Conservation (phyloP, 1,139 yeast genomes). For the Candida tropicalis region DNA sequence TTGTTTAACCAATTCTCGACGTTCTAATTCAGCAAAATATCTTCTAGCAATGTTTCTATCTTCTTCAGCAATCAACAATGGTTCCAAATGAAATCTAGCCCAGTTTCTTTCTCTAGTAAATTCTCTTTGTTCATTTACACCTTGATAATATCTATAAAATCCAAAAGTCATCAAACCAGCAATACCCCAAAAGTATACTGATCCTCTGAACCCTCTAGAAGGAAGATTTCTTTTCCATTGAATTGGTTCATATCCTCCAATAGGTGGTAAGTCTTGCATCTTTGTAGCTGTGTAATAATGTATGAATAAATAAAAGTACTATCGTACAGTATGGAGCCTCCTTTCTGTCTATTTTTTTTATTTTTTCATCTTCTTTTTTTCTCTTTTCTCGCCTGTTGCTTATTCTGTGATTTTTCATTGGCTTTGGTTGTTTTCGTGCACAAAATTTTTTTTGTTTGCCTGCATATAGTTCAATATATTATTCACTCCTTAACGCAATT, state of each 20-base stretch:
- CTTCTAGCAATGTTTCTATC: slow-evolving; percentile 82
- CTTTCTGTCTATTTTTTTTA: slow-evolving; percentile 2
- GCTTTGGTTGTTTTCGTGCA: not conserved
- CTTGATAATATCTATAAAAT: slow-evolving; percentile 65
- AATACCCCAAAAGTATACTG: slow-evolving; percentile 66
- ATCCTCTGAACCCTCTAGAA: slow-evolving; percentile 80
- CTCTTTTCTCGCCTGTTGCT: not conserved
- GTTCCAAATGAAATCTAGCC: slow-evolving; percentile 75
- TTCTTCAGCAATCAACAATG: slow-evolving; percentile 78
- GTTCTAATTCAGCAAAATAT: slow-evolving; percentile 62
- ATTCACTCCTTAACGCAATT: too few relatives aligned
- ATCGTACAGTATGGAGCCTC: not conserved
- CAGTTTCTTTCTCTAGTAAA: slow-evolving; percentile 74
- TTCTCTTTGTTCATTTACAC: slow-evolving; percentile 78
- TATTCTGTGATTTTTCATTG: slow-evolving; percentile 11
- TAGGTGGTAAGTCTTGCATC: slow-evolving; percentile 86
- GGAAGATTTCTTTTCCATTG: slow-evolving; percentile 92
- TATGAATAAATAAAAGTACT: not conserved
- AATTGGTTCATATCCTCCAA: slow-evolving; percentile 82
- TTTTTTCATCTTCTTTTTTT: not conserved
- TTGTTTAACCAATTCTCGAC: slow-evolving; percentile 60
- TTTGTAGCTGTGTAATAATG: slow-evolving; percentile 6
- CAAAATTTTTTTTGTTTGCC: not conserved
- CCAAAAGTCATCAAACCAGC: slow-evolving; percentile 71
- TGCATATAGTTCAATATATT: not conserved